A percentile compares a stretch with the other conserved stretches of the same genome.
phyloP scores from a whole-genome alignment of 1,139 yeast species.

The Komagataea norvegica region DNA sequence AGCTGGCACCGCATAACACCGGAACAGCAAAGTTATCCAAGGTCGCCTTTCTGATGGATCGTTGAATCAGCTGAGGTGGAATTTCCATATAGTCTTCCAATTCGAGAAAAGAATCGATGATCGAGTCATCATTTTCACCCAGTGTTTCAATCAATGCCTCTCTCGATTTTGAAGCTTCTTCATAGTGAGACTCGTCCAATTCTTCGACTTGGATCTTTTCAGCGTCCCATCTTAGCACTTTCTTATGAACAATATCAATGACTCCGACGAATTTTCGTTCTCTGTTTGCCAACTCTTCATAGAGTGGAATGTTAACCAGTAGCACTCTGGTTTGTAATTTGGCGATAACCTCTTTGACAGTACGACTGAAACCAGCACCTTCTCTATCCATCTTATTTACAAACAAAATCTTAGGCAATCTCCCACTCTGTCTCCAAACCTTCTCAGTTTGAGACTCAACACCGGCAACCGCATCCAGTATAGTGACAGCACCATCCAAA shows the following conservation, averaged over 20 bases:
- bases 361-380: constrained; percentile 91
- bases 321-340: constrained; percentile 74
- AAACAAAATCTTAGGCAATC: constrained; percentile 71
- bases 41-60: constrained; percentile 62
- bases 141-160: constrained; percentile 79
- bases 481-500: constrained; percentile 88
- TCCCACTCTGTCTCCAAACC: constrained; percentile 86
- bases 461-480: constrained; percentile 94
- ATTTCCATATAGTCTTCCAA: constrained; percentile 65
- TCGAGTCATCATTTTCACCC: constrained; percentile 72
- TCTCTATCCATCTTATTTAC: constrained; percentile 94
- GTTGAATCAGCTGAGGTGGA: constrained; percentile 45
- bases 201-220: constrained; percentile 58
- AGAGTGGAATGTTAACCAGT: constrained; percentile 76
- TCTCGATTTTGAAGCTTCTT: constrained; percentile 53
- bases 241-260: constrained; percentile 69
- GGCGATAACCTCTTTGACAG: constrained; percentile 79
- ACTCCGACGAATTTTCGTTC: constrained; percentile 69
- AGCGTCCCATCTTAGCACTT: constrained; percentile 58
- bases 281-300: constrained; percentile 34
- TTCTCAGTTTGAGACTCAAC: constrained; percentile 98
- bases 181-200: constrained; percentile 35
- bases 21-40: constrained; percentile 60
- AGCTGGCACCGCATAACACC: constrained; percentile 89
- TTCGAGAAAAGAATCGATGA: constrained; percentile 74